Base-by-base conservation (phyloP, 495 filamentous ascomycete genomes). In the Penicillium alfredii region DNA sequence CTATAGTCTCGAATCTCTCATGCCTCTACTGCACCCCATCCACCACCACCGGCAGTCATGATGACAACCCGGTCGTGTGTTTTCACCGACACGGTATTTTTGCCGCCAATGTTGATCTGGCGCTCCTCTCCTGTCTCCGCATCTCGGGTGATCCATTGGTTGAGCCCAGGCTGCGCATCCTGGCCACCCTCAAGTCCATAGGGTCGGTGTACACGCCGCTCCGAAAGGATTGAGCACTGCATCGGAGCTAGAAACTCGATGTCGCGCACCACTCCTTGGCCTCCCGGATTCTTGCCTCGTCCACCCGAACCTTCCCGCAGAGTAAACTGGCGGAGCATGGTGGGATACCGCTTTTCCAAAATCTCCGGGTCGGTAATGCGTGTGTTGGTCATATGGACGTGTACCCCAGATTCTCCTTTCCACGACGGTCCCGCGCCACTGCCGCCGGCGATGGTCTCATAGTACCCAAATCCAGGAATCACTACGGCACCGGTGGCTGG, bases 361-460 rank as follows among this genome's bases (percentile, higher is more conserved):
- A 96, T 79, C 48, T 98, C 92, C 0, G 86, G 73, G 63, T 98
- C 92, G 1, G 92, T 98, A 55, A 97, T 97, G 1, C 92, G 79
- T 4, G 92, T 98, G 59, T 98, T 98, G n/a, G 92, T 98, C 90
- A 97, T 98, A 61, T 97, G 90, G 13, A 80, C 82, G 55, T 98
- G 92, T 28, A 97, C 86, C 27, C 92, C 92, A 33, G 75, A 81
- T 6, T 88, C 88, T 28, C 92, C 92, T 35, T 86, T 74, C 92
- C 92, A 98, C 22, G 74, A 73, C 1, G 84, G 76, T 0, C 90
- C 89, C 0, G 92, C 92, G 33, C 92, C 92, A 45, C 78, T 84
- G 6, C 92, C 92, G 16, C 92, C 92, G 2, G 90, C 88, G 53
- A 96, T 94, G 1, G 89, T 96, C 64, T 96, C 89, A 64, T 97